Evolutionary conservation across 768 basidiomycete species (phyloP).

Genomic region (Lactarius hengduanensis): DNA sequence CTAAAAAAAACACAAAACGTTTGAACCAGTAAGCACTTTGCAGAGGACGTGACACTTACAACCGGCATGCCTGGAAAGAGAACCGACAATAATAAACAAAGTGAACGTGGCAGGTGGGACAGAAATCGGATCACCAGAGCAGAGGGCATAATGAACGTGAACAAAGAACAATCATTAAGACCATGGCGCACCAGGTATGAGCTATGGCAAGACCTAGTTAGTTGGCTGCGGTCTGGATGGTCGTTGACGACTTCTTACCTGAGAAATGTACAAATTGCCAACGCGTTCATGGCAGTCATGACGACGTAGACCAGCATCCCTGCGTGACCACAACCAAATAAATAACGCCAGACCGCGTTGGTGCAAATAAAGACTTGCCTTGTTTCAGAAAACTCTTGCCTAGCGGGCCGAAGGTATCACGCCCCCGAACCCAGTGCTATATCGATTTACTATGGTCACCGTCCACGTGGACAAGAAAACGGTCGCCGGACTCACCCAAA

Average conservation of each 20-base stretch:
- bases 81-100: not conserved
- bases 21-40: not conserved
- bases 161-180: slow-evolving; percentile 8
- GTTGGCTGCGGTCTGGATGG: no score
- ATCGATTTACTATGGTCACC: not conserved
- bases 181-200: not conserved
- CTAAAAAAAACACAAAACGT: slow-evolving; percentile 12
- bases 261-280: slow-evolving; percentile 22
- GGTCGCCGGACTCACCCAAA: slow-evolving; percentile 3
- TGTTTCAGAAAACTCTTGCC: slow-evolving; percentile 26
- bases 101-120: not conserved
- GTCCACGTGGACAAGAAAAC: not conserved
- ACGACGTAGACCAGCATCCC: slow-evolving; percentile 25
- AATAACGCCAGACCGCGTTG: not conserved
- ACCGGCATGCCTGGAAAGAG: slow-evolving; percentile 19
- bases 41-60: slow-evolving; percentile 9
- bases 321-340: slow-evolving; percentile 6
- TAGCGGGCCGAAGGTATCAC: slow-evolving; percentile 17
- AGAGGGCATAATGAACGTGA: slow-evolving; percentile 22
- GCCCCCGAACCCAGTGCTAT: slow-evolving; percentile 22
- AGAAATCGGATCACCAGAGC: slow-evolving; percentile 16
- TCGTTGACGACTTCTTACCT: slow-evolving; percentile 2
- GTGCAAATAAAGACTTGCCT: slow-evolving; percentile 15
- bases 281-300: slow-evolving; percentile 25
- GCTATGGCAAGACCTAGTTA: slow-evolving; percentile 7